phyloP scores from a whole-genome alignment of 305 asterid genomes.

The Ajuga reptans region DNA sequence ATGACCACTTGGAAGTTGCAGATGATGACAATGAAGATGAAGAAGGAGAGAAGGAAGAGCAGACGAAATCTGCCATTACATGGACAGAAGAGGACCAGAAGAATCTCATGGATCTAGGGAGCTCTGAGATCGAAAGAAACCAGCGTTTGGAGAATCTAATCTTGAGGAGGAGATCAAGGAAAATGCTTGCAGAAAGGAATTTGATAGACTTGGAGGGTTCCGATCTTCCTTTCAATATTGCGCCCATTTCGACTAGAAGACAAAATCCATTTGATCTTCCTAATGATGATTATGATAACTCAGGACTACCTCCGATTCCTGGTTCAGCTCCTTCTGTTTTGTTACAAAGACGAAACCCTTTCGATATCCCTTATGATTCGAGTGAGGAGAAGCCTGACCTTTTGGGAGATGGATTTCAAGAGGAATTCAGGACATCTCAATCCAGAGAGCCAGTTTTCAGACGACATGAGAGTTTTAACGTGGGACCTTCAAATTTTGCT shows the following conservation, averaged over 20 bases:
- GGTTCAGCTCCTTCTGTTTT: conserved; percentile 97
- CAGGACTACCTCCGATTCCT: conserved; percentile 71
- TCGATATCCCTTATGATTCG: conserved; percentile 79
- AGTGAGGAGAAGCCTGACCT: conserved; percentile 82
- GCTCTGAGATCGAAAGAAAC: conserved; percentile 86
- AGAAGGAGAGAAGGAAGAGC: conserved; percentile 48
- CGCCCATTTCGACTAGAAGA: conserved; percentile 66
- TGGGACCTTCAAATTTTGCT: conserved; percentile 61
- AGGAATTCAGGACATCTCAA: conserved; percentile 46
- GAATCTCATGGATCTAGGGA: conserved; percentile 91
- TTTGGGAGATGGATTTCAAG: conserved; percentile 56
- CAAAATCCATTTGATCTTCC: conserved; percentile 67
- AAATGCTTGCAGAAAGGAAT: conserved; percentile 59
- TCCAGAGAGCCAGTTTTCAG: conserved; percentile 51
- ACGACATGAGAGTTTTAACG: conserved; percentile 64
- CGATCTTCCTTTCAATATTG: conserved; percentile 53
- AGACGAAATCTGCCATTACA: conserved; percentile 47
- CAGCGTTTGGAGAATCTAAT: conserved; percentile 80
- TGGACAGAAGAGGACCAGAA: conserved; percentile 98
- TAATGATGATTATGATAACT: conserved; percentile 37
- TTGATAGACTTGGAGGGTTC: conserved; percentile 70
- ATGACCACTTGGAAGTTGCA: conserved; percentile 41
- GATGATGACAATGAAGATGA: conserved; percentile 61
- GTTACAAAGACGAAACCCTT: conserved; percentile 66
- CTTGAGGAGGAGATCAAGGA: conserved; percentile 73